Base-by-base conservation (phyloP, 495 filamentous ascomycete genomes). In the Podospora anserina region DNA sequence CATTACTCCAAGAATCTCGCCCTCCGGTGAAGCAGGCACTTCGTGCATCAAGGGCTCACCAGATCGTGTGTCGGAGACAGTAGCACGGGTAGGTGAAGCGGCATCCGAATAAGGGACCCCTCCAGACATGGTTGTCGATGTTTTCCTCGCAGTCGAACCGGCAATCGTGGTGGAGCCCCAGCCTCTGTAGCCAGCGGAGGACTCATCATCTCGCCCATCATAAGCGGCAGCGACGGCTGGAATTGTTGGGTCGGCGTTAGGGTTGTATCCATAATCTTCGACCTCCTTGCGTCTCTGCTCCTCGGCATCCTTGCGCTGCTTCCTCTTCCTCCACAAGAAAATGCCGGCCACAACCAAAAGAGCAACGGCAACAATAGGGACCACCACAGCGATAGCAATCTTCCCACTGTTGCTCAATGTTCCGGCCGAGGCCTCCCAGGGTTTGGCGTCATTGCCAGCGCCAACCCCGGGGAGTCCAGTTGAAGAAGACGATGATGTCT, bases 191-290 rank as follows among this genome's bases (percentile, higher is more conserved):
- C 95, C 95, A 49, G 87, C 30, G 9, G 87, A 83, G 39, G 79
- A 82, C 67, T 84, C 87, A 66, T 92, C 90, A 67, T 89, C 86
- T 61, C 78, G 79, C 86, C 88, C 89, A 73, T 93, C 90, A 73
- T 88, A 92, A 53, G 82, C 81, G 39, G 83, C 86, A 61, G 74
- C 77, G n/a, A 91, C 83, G 5, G 84, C 84, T 26, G 93, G 92
- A 3, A 94, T 80, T 4, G 90, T 90, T 1, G 95, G 93, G 74
- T 97, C 94, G 66, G 92, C 87, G 78, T 97, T 98, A 7, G 94
- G 95, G 76, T 97, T 98, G 82, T 93, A 97, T 23, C 89, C 90
- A 76, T 97, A 97, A 72, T 97, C 95, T 76, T 97, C 94, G 3
- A 97, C 91, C 75, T 98, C 96, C 78, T 97, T 97, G 65, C 93